Evolutionary conservation across 169 alveolate genomes (phyloP), one percentile per base, ranked within the genome.

Genomic region (Plasmodium fragile): DNA sequence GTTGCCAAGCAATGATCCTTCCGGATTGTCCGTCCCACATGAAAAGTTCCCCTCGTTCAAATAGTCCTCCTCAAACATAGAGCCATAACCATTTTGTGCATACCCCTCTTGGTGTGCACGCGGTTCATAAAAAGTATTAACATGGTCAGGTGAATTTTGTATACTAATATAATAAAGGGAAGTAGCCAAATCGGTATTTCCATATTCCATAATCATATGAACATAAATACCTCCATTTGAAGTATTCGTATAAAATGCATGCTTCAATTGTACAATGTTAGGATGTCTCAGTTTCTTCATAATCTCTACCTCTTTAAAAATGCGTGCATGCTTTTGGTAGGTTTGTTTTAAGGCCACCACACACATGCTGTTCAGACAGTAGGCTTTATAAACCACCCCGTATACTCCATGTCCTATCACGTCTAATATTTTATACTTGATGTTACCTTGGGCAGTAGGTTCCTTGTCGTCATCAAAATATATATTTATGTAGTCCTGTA

Each of bases 351-450:
- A 97, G 11, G 99, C 99, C 3, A 98, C 99, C 3, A 96, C 95
- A 92, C 98, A 99, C 0, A 99, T 98, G 22, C 99, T 98, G 41
- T 98, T 99, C 43, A 97, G 84, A 16, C 98, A 97, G 55, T 95
- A 96, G 2, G 99, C 99, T 92, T 98, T 98, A 73, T 98, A 98
- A 1, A 99, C 99, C 5, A 99, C 99, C 34, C 99, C 99, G 95
- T 99, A 99, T 4, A 99, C 98, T 18, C 99, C 99, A 78, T 98
- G 98, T n/a, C 99, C 99, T 22, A 99, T 95, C 45, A 98, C 98
- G 80, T 98, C 97, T 30, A 98, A 99, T 18, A 97, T 82, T 36
- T 91, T 94, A 87, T 97, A 97, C 32, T 53, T 84, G 4, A 84
- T n/a, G 36, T 69, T 84, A n/a, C 13, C 41, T 6, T 43, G 43